Conservation (phyloP, 106 monocot species). For the Vanilla planifolia region DNA sequence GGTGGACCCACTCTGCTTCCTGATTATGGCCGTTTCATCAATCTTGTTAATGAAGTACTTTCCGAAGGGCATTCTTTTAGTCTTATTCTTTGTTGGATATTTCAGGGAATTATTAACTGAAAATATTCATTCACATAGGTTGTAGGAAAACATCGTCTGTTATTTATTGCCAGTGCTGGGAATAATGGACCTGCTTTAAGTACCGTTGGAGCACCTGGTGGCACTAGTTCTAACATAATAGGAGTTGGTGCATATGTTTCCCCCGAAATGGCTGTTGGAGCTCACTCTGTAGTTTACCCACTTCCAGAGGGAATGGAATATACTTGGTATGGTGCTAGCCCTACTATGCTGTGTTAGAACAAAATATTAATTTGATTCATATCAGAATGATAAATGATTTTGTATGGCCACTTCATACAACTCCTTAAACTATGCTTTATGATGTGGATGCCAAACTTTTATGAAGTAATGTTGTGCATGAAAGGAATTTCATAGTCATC, state of each 20-base stretch:
- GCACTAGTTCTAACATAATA: conserved; percentile 85
- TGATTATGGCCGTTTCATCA: conserved; percentile 93
- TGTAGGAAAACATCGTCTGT: conserved; percentile 73
- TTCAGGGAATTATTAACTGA: background rate
- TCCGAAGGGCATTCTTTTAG: background rate
- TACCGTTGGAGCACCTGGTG: conserved; percentile 95
- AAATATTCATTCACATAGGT: conserved; percentile 35
- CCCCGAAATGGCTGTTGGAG: conserved; percentile 92
- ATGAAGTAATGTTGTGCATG: background rate
- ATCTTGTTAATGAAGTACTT: conserved; percentile 86
- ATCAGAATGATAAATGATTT: no score
- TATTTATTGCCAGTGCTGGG: conserved; percentile 96
- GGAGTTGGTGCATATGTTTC: conserved; percentile 99
- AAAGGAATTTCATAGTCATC: no score
- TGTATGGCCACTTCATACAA: no score
- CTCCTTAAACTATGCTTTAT: background rate
- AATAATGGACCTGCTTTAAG: conserved; percentile 92
- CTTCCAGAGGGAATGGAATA: conserved; percentile 83
- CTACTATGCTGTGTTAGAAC: background rate
- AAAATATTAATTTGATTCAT: background rate
- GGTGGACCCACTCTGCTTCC: conserved; percentile 82
- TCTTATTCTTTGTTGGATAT: background rate
- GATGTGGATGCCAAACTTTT: background rate
- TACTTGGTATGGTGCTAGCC: conserved; percentile 58
- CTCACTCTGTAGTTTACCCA: conserved; percentile 86